Evolutionary conservation across 2,329 filamentous ascomycete genomes (phyloP).

Genomic region (Teratosphaeria gauchensis): DNA sequence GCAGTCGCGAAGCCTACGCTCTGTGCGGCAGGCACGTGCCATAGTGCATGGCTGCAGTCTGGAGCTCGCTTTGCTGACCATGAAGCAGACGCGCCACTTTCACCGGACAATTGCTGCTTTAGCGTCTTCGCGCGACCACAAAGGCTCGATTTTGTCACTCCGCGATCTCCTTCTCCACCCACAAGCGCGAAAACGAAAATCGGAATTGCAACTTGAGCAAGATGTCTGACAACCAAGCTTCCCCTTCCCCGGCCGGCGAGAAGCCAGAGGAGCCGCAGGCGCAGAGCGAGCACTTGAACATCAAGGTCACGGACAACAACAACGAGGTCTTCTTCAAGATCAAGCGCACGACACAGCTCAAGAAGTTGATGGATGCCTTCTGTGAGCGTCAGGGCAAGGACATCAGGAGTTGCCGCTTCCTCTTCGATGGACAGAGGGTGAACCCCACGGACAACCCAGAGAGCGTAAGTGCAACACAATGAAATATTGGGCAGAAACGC

Average conservation of each 20-base stretch:
- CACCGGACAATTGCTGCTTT: neutral
- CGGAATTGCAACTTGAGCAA: slow-evolving; percentile 21
- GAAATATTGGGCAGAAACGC: neutral
- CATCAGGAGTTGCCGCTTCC: slow-evolving; percentile 73
- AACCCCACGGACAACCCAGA: slow-evolving; percentile 85
- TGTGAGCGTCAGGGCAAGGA: slow-evolving; percentile 93
- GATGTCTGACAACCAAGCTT: slow-evolving; percentile 37
- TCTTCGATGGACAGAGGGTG: slow-evolving; percentile 93
- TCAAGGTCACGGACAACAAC: slow-evolving; percentile 98
- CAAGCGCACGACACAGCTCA: slow-evolving; percentile 88
- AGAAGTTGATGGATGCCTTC: slow-evolving; percentile 97
- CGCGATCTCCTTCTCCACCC: neutral
- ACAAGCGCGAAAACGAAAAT: slow-evolving; percentile 11
- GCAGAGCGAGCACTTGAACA: slow-evolving; percentile 80
- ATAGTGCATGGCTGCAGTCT: neutral
- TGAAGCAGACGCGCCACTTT: neutral
- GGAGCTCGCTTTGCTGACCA: neutral
- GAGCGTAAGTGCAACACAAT: slow-evolving; percentile 52
- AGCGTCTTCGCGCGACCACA: neutral
- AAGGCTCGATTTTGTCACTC: neutral
- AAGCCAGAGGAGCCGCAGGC: slow-evolving; percentile 35
- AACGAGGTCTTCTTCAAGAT: slow-evolving; percentile 99
- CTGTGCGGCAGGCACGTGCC: neutral
- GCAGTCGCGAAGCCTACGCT: neutral
- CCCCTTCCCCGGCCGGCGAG: slow-evolving; percentile 19